Evolutionary conservation across 371 early-diverging fungal species (phyloP).

Genomic region (Mucor lusitanicus): DNA sequence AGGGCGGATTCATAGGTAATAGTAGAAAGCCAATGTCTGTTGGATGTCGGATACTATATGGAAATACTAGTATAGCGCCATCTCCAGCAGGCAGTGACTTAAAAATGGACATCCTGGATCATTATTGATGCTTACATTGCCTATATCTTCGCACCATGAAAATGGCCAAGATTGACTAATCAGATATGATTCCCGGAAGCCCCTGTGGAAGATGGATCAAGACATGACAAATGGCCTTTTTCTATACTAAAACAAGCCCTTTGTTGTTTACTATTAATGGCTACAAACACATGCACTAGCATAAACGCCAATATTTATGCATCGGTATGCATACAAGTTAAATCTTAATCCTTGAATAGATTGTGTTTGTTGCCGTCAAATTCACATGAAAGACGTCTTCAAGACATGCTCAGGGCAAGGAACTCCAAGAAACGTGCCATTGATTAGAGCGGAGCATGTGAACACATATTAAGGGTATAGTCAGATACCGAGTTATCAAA

Average conservation of each 20-base stretch:
- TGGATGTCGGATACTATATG: no score
- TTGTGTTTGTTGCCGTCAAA: background rate
- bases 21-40: background rate
- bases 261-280: background rate
- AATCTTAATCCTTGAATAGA: background rate
- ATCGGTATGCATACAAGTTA: background rate
- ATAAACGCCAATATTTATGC: background rate
- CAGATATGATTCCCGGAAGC: no score
- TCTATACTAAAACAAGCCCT: background rate
- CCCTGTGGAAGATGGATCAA: background rate
- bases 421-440: background rate
- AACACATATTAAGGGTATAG: background rate
- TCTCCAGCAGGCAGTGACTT: no score
- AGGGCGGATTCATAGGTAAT: background rate
- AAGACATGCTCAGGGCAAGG: background rate
- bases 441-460: background rate
- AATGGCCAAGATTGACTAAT: no score
- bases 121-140: no score
- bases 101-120: background rate
- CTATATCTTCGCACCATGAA: no score
- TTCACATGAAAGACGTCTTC: background rate
- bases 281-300: background rate
- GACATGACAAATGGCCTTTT: background rate
- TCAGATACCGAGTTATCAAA: no score
- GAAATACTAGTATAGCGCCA: background rate